Evolutionary conservation across 257 asterid species (phyloP), one percentile per base, ranked within the genome.

Genomic region (Voacanga thouarsii): DNA sequence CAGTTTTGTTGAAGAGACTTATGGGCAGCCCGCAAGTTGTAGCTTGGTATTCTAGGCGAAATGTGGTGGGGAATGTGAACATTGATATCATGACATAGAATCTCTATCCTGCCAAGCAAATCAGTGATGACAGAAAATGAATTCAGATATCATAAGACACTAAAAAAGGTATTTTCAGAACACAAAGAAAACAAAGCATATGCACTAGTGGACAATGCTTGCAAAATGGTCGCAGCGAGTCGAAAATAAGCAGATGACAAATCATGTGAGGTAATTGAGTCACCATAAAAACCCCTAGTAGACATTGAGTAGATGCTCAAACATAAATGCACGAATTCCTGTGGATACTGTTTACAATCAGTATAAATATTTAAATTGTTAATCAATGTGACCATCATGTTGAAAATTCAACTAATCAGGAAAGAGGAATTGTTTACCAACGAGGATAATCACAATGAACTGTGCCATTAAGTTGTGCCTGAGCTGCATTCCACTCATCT

Each of bases 11-110:
- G 97, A 78, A 96, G 94, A 75, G 97, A 90, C 75, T 90, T 83
- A 83, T 96, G 97, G 84, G 99, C 96, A 12, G 89, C 92, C 77
- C 92, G 83, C 80, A 96, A 80, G 85, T 93, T 92, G 70, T 93
- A 93, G 93, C 97, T 92, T 19, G 99, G 98, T 85, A 96, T 93
- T 85, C 97, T 87, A 12, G 97, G 83, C 74, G 99, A 96, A 77
- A 92, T 88, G 76, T 93, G 98, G 82, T 96, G 99, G 65, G 99
- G 99, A 74, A 96, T 88, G 86, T 93, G 99, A 28, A 96, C 98
- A 79, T 92, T 96, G 84, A 96, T 93, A 83, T 96, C 89, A 49
- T 96, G 98, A 80, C 99, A 96, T 72, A 96, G 96, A 79, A 85
- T 83, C 83, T 96, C 99, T 68, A 96, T 85, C 98, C 99, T 95